phyloP scores from a whole-genome alignment of 2,329 filamentous ascomycete genomes.

The Microcyclospora tardicrescens region DNA sequence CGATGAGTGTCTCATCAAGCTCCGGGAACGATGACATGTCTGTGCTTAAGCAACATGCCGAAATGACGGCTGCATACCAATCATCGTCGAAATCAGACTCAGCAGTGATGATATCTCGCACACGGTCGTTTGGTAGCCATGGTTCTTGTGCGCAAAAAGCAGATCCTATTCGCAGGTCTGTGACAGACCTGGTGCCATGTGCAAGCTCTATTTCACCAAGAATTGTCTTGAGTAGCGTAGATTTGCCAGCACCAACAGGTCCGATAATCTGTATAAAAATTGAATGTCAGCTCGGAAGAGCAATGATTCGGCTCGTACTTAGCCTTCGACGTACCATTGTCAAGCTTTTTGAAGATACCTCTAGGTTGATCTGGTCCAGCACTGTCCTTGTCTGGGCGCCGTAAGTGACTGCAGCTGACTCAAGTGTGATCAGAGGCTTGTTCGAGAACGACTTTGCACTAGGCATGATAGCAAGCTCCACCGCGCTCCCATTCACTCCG shows the following conservation, averaged over 20 bases:
- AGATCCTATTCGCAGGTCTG: not conserved
- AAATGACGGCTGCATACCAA: conserved; percentile 58
- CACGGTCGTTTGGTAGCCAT: conserved; percentile 9
- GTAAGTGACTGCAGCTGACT: too few relatives aligned
- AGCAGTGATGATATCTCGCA: conserved; percentile 6
- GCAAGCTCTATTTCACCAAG: not conserved
- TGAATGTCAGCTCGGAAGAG: too few relatives aligned
- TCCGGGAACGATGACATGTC: conserved; percentile 41
- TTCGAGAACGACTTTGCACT: too few relatives aligned
- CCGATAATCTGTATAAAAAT: not conserved
- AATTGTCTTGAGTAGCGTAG: conserved; percentile 1
- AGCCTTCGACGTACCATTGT: too few relatives aligned
- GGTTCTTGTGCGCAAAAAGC: conserved; percentile 10
- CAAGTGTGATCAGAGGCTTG: too few relatives aligned
- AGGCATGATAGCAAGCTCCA: too few relatives aligned
- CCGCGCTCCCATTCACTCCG: too few relatives aligned
- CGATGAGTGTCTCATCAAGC: conserved; percentile 63
- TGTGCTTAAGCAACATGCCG: conserved; percentile 48
- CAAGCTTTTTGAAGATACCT: too few relatives aligned
- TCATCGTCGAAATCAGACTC: conserved; percentile 25
- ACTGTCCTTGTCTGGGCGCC: too few relatives aligned
- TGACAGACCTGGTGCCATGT: not conserved
- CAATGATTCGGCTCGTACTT: too few relatives aligned
- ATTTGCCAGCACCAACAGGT: conserved; percentile 2
- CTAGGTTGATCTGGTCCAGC: too few relatives aligned